These are phyloP conservation scores for Thermoascus crustaceus DNA, from an alignment of 2,329 filamentous ascomycete species.

Conservation along the genomic window DNA sequence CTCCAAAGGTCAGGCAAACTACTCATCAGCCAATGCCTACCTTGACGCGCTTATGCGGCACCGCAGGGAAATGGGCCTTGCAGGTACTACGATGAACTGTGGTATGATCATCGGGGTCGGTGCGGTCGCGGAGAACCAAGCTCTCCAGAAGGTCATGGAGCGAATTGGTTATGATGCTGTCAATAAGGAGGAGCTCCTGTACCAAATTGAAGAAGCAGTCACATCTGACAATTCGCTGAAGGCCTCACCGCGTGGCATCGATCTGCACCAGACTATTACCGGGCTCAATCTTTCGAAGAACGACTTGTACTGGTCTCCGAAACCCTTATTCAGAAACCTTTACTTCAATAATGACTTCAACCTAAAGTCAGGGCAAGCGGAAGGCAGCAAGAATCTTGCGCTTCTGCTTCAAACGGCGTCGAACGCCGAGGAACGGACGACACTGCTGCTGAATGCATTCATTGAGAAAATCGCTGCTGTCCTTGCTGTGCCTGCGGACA, in stretches of 20 bases:
- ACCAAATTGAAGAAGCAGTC: slow-evolving; percentile 14
- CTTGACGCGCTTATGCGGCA: slow-evolving; percentile 14
- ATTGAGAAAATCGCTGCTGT: slow-evolving; percentile 9
- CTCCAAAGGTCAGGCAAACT: slow-evolving; percentile 11
- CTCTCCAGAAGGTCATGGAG: slow-evolving; percentile 13
- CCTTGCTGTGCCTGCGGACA: slow-evolving; percentile 7
- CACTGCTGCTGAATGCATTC: slow-evolving; percentile 10
- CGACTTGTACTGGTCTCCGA: slow-evolving; percentile 14
- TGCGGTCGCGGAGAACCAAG: slow-evolving; percentile 11
- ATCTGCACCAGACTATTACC: slow-evolving; percentile 15
- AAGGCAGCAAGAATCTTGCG: slow-evolving; percentile 8
- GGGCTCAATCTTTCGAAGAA: slow-evolving; percentile 13
- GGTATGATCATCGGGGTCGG: slow-evolving; percentile 10
- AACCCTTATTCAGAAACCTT: slow-evolving; percentile 13
- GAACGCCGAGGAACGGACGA: slow-evolving; percentile 6
- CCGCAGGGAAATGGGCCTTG: slow-evolving; percentile 9
- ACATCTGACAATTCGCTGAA: slow-evolving; percentile 5
- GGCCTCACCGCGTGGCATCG: slow-evolving; percentile 5
- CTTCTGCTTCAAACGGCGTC: slow-evolving; percentile 7
- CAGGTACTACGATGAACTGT: slow-evolving; percentile 9
- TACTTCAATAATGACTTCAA: slow-evolving; percentile 14
- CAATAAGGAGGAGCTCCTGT: slow-evolving; percentile 14
- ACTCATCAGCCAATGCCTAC: slow-evolving; percentile 15
- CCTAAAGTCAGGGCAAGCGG: slow-evolving; percentile 5
- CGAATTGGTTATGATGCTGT: slow-evolving; percentile 15